These are phyloP conservation scores for Cicer arietinum DNA, from an alignment of 306 rosid genomes.

Conservation along the genomic window DNA sequence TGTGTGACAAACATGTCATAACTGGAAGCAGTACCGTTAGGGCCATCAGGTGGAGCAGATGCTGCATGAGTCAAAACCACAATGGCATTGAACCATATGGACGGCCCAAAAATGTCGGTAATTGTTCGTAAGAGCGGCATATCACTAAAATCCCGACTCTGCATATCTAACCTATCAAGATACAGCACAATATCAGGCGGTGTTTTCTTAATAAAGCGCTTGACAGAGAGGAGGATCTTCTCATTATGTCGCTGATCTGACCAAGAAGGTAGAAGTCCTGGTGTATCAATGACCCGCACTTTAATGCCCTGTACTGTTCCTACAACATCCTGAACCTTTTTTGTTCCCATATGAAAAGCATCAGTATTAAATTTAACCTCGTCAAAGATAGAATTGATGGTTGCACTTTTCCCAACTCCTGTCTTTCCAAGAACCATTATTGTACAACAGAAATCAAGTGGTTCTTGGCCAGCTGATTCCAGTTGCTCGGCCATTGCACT, in stretches of 20 bases:
- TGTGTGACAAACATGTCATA: constrained; percentile 96
- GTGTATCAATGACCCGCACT: constrained; percentile 94
- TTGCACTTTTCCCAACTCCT: constrained; percentile 97
- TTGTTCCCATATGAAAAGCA: constrained; percentile 91
- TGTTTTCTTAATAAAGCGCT: constrained; percentile 79
- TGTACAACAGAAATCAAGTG: constrained; percentile 94
- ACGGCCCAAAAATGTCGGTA: constrained; percentile 86
- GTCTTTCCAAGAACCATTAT: constrained; percentile 97
- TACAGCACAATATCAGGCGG: constrained; percentile 96
- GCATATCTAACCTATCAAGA: constrained; percentile 94
- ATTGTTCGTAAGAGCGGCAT: constrained; percentile 94
- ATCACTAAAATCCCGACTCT: constrained; percentile 90
- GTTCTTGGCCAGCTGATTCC: constrained; percentile 90
- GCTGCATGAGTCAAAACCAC: constrained; percentile 97
- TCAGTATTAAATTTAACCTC: constrained; percentile 84
- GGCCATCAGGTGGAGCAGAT: constrained; percentile 99
- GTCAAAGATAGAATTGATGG: constrained; percentile 94
- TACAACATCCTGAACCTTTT: constrained; percentile 94
- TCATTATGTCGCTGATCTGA: constrained; percentile 85
- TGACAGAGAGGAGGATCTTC: constrained; percentile 83
- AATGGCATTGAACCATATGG: constrained; percentile 99
- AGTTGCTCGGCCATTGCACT: constrained; percentile 99
- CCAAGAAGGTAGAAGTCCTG: constrained; percentile 93
- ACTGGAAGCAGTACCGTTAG: constrained; percentile 89
- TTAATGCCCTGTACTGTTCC: constrained; percentile 96